phyloP scores from a whole-genome alignment of 2,329 filamentous ascomycete genomes.

The Aureobasidium pullulans region DNA sequence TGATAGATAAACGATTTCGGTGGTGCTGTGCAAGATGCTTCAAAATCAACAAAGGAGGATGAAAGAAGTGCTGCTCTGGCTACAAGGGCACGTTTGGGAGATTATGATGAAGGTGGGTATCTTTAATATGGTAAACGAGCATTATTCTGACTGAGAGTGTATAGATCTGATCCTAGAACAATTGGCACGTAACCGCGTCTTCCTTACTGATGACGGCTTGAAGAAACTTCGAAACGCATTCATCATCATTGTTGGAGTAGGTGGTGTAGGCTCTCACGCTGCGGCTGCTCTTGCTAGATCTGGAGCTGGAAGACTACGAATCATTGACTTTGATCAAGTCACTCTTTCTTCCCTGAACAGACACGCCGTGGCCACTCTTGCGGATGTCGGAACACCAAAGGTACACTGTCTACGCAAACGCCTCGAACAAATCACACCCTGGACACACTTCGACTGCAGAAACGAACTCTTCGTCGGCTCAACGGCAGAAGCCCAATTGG shows the following conservation, averaged over 20 bases:
- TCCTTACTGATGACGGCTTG: conserved; percentile 76
- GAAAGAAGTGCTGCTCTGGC: conserved; percentile 52
- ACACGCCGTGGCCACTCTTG: conserved; percentile 90
- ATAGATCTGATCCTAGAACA: conserved; percentile 89
- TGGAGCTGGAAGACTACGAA: conserved; percentile 76
- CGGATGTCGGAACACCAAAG: conserved; percentile 89
- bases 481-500: conserved; percentile 60
- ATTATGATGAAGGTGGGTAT: conserved; percentile 53
- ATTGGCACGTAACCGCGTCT: conserved; percentile 84
- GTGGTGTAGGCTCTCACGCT: conserved; percentile 91
- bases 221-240: conserved; percentile 72
- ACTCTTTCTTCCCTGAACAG: conserved; percentile 88
- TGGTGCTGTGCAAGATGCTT: conserved; percentile 39
- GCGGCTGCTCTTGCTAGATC: conserved; percentile 79
- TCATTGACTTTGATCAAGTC: conserved; percentile 97
- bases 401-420: conserved; percentile 75
- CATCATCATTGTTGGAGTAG: conserved; percentile 84
- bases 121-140: background rate
- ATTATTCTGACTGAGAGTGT: background rate
- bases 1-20: conserved; percentile 55
- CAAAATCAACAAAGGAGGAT: conserved; percentile 44
- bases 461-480: conserved; percentile 73
- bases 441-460: conserved; percentile 80
- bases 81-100: conserved; percentile 52
- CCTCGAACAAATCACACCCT: conserved; percentile 80